Conservation (phyloP, 305 asterid genomes). For the Fraxinus floribunda region DNA sequence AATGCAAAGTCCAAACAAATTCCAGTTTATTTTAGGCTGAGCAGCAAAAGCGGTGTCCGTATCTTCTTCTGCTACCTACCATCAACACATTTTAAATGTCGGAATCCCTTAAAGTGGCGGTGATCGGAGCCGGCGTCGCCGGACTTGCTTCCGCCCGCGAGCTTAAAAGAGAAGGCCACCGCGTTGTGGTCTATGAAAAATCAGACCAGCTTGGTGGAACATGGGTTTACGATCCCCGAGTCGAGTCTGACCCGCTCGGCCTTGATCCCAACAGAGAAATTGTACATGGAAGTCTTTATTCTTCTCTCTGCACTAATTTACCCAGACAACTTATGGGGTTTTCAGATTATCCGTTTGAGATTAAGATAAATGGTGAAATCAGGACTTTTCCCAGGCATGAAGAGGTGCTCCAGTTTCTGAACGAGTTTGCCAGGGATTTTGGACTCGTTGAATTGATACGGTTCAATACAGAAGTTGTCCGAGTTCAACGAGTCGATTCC, state of each 20-base stretch:
- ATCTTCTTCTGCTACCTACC: neutral
- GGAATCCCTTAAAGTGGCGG: constrained; percentile 48
- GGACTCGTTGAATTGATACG: constrained; percentile 47
- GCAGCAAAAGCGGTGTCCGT: neutral
- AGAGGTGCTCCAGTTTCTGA: constrained; percentile 54
- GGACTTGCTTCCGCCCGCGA: constrained; percentile 57
- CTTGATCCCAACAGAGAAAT: constrained; percentile 55
- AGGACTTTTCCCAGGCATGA: constrained; percentile 51
- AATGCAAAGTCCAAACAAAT: neutral
- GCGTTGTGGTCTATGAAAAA: constrained; percentile 51
- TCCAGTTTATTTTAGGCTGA: neutral
- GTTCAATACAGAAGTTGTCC: constrained; percentile 44
- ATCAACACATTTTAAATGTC: constrained; percentile 21
- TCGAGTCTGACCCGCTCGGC: constrained; percentile 56
- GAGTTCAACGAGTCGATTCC: constrained; percentile 39
- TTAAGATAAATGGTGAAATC: constrained; percentile 19
- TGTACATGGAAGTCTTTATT: constrained; percentile 51
- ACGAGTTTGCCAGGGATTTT: constrained; percentile 39
- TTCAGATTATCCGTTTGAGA: constrained; percentile 47
- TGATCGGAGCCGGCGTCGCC: constrained; percentile 70
- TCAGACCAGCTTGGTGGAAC: constrained; percentile 53
- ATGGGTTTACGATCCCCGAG: constrained; percentile 54
- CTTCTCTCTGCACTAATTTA: constrained; percentile 53
- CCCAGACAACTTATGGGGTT: constrained; percentile 64
- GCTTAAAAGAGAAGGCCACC: constrained; percentile 46